phyloP scores from a whole-genome alignment of 345 rosid genomes.

The Gossypium raimondii region DNA sequence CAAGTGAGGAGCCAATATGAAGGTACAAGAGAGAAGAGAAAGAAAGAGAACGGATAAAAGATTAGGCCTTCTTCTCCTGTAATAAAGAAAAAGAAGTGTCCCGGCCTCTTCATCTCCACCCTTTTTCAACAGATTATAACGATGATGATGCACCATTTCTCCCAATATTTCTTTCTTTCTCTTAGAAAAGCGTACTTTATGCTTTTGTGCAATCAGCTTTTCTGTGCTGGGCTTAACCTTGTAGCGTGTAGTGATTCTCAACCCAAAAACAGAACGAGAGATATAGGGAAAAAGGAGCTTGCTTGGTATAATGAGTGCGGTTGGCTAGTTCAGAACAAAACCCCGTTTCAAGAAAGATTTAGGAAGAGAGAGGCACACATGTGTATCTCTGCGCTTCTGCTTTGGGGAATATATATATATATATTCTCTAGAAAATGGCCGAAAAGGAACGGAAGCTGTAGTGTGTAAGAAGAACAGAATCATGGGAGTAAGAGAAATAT shows the following conservation, averaged over 20 bases:
- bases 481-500: background rate
- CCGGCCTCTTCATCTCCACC: constrained; percentile 36
- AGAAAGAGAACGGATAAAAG: constrained; percentile 57
- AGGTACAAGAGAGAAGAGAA: constrained; percentile 14
- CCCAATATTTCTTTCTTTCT: background rate
- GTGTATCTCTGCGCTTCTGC: background rate
- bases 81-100: constrained; percentile 25
- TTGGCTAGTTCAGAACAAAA: background rate
- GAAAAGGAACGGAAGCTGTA: too few relatives aligned
- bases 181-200: background rate
- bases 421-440: background rate
- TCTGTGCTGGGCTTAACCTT: background rate
- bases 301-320: background rate
- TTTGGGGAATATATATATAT: background rate
- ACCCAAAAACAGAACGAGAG: background rate
- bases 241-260: background rate
- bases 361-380: background rate
- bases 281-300: background rate
- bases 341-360: background rate
- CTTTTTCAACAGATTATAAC: constrained; percentile 45
- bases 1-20: constrained; percentile 45
- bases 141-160: constrained; percentile 43
- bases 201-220: background rate
- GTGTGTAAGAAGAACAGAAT: background rate
- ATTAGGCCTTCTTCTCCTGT: constrained; percentile 45